phyloP scores from a whole-genome alignment of 2,329 filamentous ascomycete genomes.

The Aureobasidium sp. region DNA sequence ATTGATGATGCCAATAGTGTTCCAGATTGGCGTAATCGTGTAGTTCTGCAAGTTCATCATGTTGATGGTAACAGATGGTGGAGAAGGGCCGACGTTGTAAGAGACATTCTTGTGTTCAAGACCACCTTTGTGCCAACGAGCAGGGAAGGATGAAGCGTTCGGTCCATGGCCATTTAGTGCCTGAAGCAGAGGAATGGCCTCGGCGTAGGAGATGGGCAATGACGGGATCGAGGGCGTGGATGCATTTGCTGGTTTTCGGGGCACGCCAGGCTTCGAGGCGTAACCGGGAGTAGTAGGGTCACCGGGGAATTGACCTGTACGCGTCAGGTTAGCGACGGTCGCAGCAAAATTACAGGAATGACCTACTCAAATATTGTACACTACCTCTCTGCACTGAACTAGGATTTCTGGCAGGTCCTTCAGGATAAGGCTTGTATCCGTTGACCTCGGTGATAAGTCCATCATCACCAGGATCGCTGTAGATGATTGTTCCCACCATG shows the following conservation, averaged over 20 bases:
- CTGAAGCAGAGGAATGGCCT: slow-evolving; percentile 80
- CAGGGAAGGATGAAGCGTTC: slow-evolving; percentile 64
- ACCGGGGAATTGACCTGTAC: slow-evolving; percentile 50
- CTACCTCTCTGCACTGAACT: slow-evolving; percentile 88
- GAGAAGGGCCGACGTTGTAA: slow-evolving; percentile 80
- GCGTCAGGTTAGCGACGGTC: neutral
- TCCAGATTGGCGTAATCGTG: slow-evolving; percentile 47
- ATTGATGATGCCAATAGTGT: slow-evolving; percentile 88
- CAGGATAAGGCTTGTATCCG: slow-evolving; percentile 70
- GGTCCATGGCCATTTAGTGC: slow-evolving; percentile 86
- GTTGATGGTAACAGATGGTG: slow-evolving; percentile 54
- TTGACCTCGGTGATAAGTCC: slow-evolving; percentile 66
- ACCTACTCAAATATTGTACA: slow-evolving; percentile 52
- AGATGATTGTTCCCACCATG: slow-evolving; percentile 78
- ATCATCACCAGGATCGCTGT: slow-evolving; percentile 85
- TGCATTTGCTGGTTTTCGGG: slow-evolving; percentile 62
- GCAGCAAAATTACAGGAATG: neutral
- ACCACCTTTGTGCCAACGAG: slow-evolving; percentile 65
- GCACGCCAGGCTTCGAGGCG: slow-evolving; percentile 81
- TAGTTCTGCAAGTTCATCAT: slow-evolving; percentile 46
- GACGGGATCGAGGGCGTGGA: slow-evolving; percentile 82
- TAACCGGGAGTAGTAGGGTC: slow-evolving; percentile 92
- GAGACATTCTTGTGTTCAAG: slow-evolving; percentile 72
- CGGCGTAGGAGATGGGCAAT: slow-evolving; percentile 79
- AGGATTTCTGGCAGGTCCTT: slow-evolving; percentile 74